Evolutionary conservation across 371 early-diverging fungal species (phyloP).

Genomic region (Mortierella sp.): DNA sequence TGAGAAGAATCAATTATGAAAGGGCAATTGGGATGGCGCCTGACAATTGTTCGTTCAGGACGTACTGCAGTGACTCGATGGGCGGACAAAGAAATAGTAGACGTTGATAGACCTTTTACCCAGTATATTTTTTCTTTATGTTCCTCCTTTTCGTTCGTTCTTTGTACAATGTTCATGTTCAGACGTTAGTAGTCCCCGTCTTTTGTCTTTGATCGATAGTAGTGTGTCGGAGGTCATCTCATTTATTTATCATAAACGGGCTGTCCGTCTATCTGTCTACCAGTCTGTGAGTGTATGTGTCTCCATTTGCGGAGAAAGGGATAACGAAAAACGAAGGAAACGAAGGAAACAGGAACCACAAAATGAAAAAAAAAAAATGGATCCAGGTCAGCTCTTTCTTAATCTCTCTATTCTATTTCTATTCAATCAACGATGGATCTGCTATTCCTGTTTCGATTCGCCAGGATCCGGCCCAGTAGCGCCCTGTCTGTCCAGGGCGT

Average conservation of each 20-base stretch:
- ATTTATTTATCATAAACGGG: not conserved
- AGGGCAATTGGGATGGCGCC: too few species aligned
- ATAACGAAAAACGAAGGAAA: not conserved
- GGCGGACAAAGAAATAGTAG: too few species aligned
- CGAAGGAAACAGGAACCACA: not conserved
- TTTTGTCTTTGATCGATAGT: too few species aligned
- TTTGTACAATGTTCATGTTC: too few species aligned
- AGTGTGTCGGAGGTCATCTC: not conserved
- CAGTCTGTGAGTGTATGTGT: not conserved
- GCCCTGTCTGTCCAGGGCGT: not conserved
- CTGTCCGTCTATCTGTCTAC: not conserved
- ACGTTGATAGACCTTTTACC: too few species aligned
- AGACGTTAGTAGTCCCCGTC: too few species aligned
- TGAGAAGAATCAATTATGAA: too few species aligned
- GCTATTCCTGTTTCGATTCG: not conserved
- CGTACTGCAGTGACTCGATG: too few species aligned
- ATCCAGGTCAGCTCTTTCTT: not conserved
- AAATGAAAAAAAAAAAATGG: not conserved
- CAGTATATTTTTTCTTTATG: too few species aligned
- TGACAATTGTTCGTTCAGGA: too few species aligned
- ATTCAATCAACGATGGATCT: not conserved
- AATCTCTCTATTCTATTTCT: not conserved
- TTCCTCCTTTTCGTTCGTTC: too few species aligned
- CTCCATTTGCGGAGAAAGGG: slow-evolving; percentile 10
- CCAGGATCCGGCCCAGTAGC: not conserved